These are phyloP conservation scores for Ligustrum vulgare DNA, from an alignment of 257 asterid genomes.

Conservation along the genomic window DNA sequence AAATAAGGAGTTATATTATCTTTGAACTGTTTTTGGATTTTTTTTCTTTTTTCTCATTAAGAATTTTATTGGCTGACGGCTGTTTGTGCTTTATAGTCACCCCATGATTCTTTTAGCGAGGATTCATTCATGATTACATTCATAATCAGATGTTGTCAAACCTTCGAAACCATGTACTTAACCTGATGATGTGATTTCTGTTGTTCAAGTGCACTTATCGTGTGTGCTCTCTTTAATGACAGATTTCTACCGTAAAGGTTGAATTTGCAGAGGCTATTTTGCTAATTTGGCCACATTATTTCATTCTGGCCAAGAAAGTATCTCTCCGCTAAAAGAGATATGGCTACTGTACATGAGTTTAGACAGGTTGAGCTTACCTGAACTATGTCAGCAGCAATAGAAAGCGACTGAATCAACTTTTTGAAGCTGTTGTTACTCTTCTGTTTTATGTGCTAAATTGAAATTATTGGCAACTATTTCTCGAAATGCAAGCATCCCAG, in stretches of 20 bases:
- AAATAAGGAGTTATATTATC: not conserved
- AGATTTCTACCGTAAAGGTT: conserved; percentile 3
- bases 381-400: not conserved
- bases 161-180: not conserved
- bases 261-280: conserved; percentile 4
- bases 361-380: conserved; percentile 13
- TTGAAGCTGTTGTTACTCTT: not conserved
- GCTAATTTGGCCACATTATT: not conserved
- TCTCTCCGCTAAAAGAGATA: not conserved
- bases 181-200: not conserved
- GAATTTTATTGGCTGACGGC: conserved; percentile 2
- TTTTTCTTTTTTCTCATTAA: not conserved
- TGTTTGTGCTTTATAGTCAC: not conserved
- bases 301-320: not conserved
- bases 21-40: not conserved
- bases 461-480: conserved; percentile 22
- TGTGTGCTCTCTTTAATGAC: conserved; percentile 4
- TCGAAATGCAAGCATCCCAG: conserved; percentile 67
- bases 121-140: not conserved
- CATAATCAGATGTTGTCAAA: not conserved
- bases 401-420: not conserved
- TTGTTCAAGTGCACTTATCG: conserved; percentile 19
- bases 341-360: conserved; percentile 8
- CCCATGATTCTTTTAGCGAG: not conserved
- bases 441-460: not conserved